Conservation (phyloP, 768 basidiomycete genomes). For the Kwoniella mangroviensis region DNA sequence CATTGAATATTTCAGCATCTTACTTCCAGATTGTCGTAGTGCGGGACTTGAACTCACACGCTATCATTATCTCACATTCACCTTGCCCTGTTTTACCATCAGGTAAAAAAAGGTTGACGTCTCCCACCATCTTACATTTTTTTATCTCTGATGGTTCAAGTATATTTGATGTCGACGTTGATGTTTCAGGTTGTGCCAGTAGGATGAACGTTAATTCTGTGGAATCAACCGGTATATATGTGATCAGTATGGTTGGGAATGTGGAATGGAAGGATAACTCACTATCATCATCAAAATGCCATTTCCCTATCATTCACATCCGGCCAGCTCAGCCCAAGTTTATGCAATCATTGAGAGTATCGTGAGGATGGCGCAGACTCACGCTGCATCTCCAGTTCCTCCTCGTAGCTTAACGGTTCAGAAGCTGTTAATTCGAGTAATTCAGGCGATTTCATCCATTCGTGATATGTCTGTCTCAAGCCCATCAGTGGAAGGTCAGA, state of each 20-base stretch:
- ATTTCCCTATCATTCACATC: slow-evolving; percentile 66
- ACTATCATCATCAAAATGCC: slow-evolving; percentile 87
- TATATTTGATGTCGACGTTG: slow-evolving; percentile 32
- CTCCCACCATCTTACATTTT: slow-evolving; percentile 76
- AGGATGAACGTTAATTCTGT: slow-evolving; percentile 88
- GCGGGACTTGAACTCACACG: slow-evolving; percentile 62
- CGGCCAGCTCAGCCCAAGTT: no score
- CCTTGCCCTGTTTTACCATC: slow-evolving; percentile 67
- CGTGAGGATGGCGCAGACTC: slow-evolving; percentile 34
- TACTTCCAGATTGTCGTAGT: background rate
- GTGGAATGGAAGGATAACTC: slow-evolving; percentile 37
- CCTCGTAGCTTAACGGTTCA: slow-evolving; percentile 75
- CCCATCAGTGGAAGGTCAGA: no score
- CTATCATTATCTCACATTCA: slow-evolving; percentile 92
- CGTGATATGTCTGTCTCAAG: slow-evolving; percentile 87
- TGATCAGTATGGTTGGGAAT: background rate
- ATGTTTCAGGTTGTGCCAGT: slow-evolving; percentile 62
- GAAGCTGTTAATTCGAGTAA: slow-evolving; percentile 79
- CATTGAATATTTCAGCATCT: background rate
- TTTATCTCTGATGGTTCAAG: slow-evolving; percentile 52
- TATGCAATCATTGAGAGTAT: no score
- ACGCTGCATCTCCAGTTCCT: slow-evolving; percentile 92
- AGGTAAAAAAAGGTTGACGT: slow-evolving; percentile 87
- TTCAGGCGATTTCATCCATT: slow-evolving; percentile 82
- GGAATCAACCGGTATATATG: background rate